Base-by-base conservation (phyloP, 352 stramenopile genomes). In the Globisporangium sylvaticum region DNA sequence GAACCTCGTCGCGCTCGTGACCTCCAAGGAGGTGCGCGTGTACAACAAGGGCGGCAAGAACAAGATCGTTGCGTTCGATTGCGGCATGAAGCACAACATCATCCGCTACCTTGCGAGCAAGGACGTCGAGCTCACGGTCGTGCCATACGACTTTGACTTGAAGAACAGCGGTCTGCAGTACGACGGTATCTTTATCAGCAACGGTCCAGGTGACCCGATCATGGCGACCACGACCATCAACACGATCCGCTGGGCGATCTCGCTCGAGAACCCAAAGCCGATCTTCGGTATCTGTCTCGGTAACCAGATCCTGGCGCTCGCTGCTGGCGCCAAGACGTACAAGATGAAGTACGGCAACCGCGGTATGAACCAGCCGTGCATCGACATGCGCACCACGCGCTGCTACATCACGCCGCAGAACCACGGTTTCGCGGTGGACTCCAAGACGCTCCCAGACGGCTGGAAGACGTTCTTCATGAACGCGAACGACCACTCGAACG, bases 31-130 rank as follows among this genome's bases (percentile, higher is more conserved):
- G 31, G 71, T 94, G 34, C 80, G 84, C 12, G 88, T 95, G 32
- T 99, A 97, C 76, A 96, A 96, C 68, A 95, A 97, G 70, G 96
- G 94, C 34, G 98, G 98, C 68, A 75, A 83, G 31, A 74, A 96
- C 55, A 98, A 98, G 73, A 96, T 99, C 55, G 75, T 99, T 55
- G 97, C 96, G 7, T 90, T 98, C 50, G 97, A 99, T 75, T 99
- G 96, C 76, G 97, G 97, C 66, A 99, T 99, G 78, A 99, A 99
- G 81, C 98, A 97, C 87, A 99, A 99, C 79, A 99, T 99, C 74
- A 98, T 99, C 69, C 94, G 97, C 27, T 94, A 97, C 72, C 85
- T 99, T 18, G 89, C 98, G 32, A 87, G 96, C 44, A 89, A 90
- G 29, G 88, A 87, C 29, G 90, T 86, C 0, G 83, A 96, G 58